phyloP scores from a whole-genome alignment of 2,329 filamentous ascomycete genomes.

The Talaromyces sp. region DNA sequence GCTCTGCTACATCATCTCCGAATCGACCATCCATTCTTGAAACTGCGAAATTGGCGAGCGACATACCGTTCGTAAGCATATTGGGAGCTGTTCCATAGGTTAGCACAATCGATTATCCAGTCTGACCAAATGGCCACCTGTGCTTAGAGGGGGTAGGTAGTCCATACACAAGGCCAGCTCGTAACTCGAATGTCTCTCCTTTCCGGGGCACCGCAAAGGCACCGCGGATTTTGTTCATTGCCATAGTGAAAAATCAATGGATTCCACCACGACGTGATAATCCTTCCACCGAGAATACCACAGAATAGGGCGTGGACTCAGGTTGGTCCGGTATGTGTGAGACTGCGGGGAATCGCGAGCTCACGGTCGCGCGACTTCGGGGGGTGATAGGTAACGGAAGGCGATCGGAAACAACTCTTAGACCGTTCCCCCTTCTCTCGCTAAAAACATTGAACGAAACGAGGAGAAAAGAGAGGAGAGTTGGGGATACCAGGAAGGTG shows the following conservation, averaged over 20 bases:
- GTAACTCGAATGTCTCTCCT: slow-evolving; percentile 96
- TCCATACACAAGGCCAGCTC: slow-evolving; percentile 77
- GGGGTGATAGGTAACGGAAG: slow-evolving; percentile 7
- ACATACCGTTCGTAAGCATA: slow-evolving; percentile 89
- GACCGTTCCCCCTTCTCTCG: slow-evolving; percentile 15
- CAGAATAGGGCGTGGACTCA: slow-evolving; percentile 12
- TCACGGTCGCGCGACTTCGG: slow-evolving; percentile 31
- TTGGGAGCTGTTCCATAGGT: slow-evolving; percentile 68
- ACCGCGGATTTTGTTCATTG: slow-evolving; percentile 92
- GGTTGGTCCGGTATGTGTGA: slow-evolving; percentile 19
- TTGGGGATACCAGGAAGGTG: slow-evolving; percentile 9
- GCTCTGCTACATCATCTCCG: slow-evolving; percentile 15
- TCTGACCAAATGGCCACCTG: slow-evolving; percentile 12
- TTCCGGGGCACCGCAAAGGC: slow-evolving; percentile 92
- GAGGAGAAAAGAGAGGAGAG: slow-evolving; percentile 11
- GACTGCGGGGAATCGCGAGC: slow-evolving; percentile 38
- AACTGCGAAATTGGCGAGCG: not conserved
- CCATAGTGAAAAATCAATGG: slow-evolving; percentile 60
- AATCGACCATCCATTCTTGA: not conserved
- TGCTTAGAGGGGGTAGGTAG: slow-evolving; percentile 19
- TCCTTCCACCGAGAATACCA: slow-evolving; percentile 35
- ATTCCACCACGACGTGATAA: slow-evolving; percentile 41
- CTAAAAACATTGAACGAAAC: slow-evolving; percentile 4
- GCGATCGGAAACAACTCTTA: slow-evolving; percentile 12
- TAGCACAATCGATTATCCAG: slow-evolving; percentile 35